Base-by-base conservation (phyloP, 208 protist genomes). In the Angomonas ambiguus region DNA sequence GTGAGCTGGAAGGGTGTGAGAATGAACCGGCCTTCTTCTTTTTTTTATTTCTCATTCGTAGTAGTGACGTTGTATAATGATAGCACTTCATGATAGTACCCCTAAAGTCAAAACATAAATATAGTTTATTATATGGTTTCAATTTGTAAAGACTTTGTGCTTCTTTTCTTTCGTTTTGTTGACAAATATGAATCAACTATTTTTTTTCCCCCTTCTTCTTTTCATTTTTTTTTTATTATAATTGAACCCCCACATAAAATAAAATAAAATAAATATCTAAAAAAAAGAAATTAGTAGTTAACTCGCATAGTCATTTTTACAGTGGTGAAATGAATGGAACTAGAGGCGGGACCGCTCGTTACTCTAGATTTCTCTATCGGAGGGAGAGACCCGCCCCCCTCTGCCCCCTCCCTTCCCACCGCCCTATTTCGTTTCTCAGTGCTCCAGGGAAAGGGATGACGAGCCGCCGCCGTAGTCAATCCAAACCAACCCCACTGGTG, bases 261-360 rank as follows among this genome's bases (percentile, higher is more conserved):
- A 51, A 51, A 35, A 34, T 34, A n/a, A 70, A 55, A 53, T 38
- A 27, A 8, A 48, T 48, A 48, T 48, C 11, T 48, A 48, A 31
- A 55, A 57, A 49, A 38, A 61, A 70, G n/a, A n/a, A n/a, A n/a
- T n/a, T n/a, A n/a, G n/a, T n/a, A n/a, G n/a, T n/a, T n/a, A n/a
- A n/a, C n/a, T n/a, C n/a, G n/a, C n/a, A n/a, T n/a, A n/a, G n/a
- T n/a, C n/a, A n/a, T n/a, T n/a, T n/a, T n/a, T n/a, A n/a, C n/a
- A n/a, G 49, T 55, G 16, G 20, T 20, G 22, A 20, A 20, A 30
- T 55, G 49, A 55, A 41, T 41, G 35, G 5, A 5, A 41, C 35
- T 13, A 5, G 13, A 41, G 13, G 35, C 35, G 35, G 35, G 5
- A 13, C 13, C 35, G 13, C 13, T 41, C 35, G 35, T 5, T 41